Evolutionary conservation across 805 yeast species (phyloP).

Genomic region (Zygoascus flipseniorum): DNA sequence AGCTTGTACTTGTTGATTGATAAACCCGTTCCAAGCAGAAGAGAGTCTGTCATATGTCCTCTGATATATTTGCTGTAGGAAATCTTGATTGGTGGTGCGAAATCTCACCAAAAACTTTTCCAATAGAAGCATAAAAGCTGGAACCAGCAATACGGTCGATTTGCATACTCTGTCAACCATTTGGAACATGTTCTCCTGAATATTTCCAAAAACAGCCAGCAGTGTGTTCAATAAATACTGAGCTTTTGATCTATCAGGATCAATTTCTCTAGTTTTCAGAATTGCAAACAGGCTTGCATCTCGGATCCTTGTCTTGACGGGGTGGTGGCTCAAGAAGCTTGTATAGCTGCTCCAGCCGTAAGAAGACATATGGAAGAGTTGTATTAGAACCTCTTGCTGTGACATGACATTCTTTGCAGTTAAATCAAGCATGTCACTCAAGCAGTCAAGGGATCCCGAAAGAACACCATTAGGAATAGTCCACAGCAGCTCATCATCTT

Average conservation of each 20-base stretch:
- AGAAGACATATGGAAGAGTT: conserved; percentile 40
- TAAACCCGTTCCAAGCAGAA: conserved; percentile 50
- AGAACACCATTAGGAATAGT: conserved; percentile 6
- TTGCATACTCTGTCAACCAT: conserved; percentile 31
- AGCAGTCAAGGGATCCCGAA: background rate
- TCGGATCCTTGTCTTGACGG: conserved; percentile 15
- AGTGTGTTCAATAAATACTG: conserved; percentile 39
- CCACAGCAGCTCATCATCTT: conserved; percentile 5
- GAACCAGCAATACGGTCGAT: conserved; percentile 34
- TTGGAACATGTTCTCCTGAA: conserved; percentile 24
- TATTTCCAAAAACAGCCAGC: conserved; percentile 37
- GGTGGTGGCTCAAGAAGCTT: conserved; percentile 31
- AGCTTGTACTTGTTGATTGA: conserved; percentile 43
- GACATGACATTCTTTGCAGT: conserved; percentile 7
- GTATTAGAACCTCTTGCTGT: conserved; percentile 42
- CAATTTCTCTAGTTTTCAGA: conserved; percentile 31
- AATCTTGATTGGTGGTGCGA: conserved; percentile 57
- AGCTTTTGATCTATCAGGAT: conserved; percentile 41
- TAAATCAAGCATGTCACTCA: conserved; percentile 7
- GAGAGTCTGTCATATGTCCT: conserved; percentile 45
- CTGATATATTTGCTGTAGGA: conserved; percentile 40
- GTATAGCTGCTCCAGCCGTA: conserved; percentile 32
- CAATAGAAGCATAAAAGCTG: conserved; percentile 35
- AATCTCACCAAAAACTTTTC: conserved; percentile 33
- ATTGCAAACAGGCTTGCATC: conserved; percentile 20